phyloP scores from a whole-genome alignment of 2,329 filamentous ascomycete species.

The Aspergillus ruber region DNA sequence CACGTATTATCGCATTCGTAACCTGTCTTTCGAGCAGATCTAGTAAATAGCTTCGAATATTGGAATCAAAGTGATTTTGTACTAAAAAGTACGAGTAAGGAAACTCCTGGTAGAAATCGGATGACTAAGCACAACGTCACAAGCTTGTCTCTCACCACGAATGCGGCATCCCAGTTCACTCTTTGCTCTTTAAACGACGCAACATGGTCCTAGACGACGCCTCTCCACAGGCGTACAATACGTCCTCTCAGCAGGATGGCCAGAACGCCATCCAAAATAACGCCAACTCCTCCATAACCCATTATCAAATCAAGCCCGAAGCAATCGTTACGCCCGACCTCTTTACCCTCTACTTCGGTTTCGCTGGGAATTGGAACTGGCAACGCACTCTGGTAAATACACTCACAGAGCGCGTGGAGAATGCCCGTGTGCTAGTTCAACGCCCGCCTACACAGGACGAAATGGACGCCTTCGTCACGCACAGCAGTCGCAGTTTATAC shows the following conservation, averaged over 20 bases:
- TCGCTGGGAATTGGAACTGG: slow-evolving; percentile 17
- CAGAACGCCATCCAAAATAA: slow-evolving; percentile 2
- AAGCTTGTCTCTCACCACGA: too few relatives aligned
- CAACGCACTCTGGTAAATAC: slow-evolving; percentile 2
- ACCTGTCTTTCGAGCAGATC: too few relatives aligned
- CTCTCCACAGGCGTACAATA: slow-evolving; percentile 12
- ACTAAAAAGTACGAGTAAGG: too few relatives aligned
- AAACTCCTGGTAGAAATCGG: too few relatives aligned
- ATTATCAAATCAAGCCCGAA: slow-evolving; percentile 18
- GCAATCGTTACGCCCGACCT: slow-evolving; percentile 17
- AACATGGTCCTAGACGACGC: slow-evolving; percentile 21
- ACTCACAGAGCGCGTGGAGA: slow-evolving; percentile 14
- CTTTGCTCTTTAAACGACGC: background rate
- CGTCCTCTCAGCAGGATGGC: slow-evolving; percentile 2
- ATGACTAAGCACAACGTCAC: slow-evolving; percentile 1
- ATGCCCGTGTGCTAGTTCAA: slow-evolving; percentile 14
- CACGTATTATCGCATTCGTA: too few relatives aligned
- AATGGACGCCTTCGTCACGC: slow-evolving; percentile 25
- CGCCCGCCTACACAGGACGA: slow-evolving; percentile 29
- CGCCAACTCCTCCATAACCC: slow-evolving; percentile 11
- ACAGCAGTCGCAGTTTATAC: slow-evolving; percentile 15
- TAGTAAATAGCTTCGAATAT: too few relatives aligned
- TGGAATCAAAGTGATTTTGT: too few relatives aligned
- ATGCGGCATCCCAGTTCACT: too few relatives aligned
- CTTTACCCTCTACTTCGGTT: slow-evolving; percentile 23